phyloP scores from a whole-genome alignment of 176 grass and related monocot species.

The Triticum timopheevii region DNA sequence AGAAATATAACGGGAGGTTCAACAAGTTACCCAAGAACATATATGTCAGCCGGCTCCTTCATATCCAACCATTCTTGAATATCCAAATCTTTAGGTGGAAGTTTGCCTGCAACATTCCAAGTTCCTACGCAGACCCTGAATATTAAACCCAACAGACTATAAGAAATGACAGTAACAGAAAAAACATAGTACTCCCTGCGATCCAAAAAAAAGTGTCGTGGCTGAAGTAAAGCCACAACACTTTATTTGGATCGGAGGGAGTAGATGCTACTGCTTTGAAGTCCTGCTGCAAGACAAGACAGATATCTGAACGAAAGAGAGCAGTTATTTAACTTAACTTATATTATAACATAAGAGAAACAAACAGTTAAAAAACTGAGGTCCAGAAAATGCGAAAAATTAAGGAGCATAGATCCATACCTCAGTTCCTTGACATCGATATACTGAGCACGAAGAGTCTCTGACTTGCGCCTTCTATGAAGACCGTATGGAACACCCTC shows the following conservation, averaged over 20 bases:
- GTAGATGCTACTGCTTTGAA: background rate
- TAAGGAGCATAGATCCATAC: slow-evolving; percentile 24
- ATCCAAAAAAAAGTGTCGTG: no score
- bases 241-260: no score
- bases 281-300: background rate
- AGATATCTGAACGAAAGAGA: slow-evolving; percentile 14
- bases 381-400: background rate
- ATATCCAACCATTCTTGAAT: slow-evolving; percentile 88
- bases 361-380: background rate
- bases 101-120: slow-evolving; percentile 80
- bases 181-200: background rate
- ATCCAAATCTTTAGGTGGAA: slow-evolving; percentile 72
- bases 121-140: slow-evolving; percentile 80
- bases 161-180: background rate
- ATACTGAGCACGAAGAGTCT: slow-evolving; percentile 92
- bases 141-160: slow-evolving; percentile 14
- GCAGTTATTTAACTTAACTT: slow-evolving; percentile 6
- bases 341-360: slow-evolving; percentile 3
- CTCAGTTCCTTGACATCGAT: slow-evolving; percentile 80
- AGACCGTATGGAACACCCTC: slow-evolving; percentile 46
- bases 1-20: background rate
- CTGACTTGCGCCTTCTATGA: slow-evolving; percentile 78
- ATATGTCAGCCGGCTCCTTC: slow-evolving; percentile 89
- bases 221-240: no score
- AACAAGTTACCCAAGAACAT: slow-evolving; percentile 82